A percentile compares a stretch with the other conserved stretches of the same genome.
phyloP scores from a whole-genome alignment of 2,329 filamentous ascomycete genomes.

The Fusarium tanahbumbuense region DNA sequence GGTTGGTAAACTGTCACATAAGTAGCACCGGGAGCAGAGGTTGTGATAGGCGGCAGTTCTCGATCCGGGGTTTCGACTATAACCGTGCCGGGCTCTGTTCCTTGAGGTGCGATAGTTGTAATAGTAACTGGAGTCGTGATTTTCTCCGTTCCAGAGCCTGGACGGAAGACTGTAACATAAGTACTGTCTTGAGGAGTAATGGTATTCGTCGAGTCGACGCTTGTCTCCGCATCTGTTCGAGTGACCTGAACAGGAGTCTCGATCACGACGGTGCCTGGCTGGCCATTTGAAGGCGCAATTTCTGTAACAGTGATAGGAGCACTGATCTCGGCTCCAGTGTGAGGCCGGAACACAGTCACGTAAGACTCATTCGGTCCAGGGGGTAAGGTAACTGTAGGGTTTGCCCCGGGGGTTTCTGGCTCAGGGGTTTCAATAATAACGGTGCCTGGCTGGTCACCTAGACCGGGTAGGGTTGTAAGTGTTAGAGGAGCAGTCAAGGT shows the following conservation, averaged over 20 bases:
- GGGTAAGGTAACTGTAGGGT: slow-evolving; percentile 26
- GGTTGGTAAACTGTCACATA: slow-evolving; percentile 30
- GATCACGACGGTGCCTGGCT: slow-evolving; percentile 27
- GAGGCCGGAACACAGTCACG: slow-evolving; percentile 24
- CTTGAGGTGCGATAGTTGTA: slow-evolving; percentile 21
- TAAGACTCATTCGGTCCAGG: slow-evolving; percentile 25
- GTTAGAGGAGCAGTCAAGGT: slow-evolving; percentile 22
- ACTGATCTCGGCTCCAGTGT: slow-evolving; percentile 14
- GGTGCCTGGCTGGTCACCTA: slow-evolving; percentile 19
- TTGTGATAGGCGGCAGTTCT: slow-evolving; percentile 22
- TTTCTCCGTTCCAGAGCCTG: slow-evolving; percentile 16
- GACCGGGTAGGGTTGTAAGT: slow-evolving; percentile 12
- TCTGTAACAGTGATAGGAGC: slow-evolving; percentile 18
- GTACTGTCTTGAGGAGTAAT: neutral
- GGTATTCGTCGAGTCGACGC: neutral
- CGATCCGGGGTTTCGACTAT: slow-evolving; percentile 29
- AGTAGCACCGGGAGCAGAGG: slow-evolving; percentile 10
- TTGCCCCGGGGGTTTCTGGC: neutral
- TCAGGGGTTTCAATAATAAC: slow-evolving; percentile 27
- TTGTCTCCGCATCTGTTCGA: neutral
- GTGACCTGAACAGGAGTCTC: slow-evolving; percentile 12
- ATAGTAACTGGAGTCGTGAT: slow-evolving; percentile 23
- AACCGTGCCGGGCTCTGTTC: slow-evolving; percentile 23
- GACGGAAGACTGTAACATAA: slow-evolving; percentile 29
- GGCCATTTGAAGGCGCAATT: slow-evolving; percentile 14